Conservation (phyloP, 176 grass and related monocot genomes). For the Oryza officinalis region DNA sequence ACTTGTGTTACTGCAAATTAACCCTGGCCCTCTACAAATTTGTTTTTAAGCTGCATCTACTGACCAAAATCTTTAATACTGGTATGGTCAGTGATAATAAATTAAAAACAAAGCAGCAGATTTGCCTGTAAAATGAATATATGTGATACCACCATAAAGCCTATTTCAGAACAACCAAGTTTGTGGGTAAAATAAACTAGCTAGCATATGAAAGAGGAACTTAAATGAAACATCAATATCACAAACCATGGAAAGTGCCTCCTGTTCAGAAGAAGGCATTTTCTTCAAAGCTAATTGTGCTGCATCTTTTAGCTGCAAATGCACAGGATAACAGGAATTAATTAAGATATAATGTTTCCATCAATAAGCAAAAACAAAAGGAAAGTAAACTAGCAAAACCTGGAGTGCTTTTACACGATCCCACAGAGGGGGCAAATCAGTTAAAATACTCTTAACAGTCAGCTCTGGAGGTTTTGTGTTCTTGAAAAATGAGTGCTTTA, state of each 20-base stretch:
- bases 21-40: neutral
- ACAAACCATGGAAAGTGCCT: constrained; percentile 76
- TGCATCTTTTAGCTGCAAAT: constrained; percentile 70
- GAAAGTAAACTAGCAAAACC: constrained; percentile 44
- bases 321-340: neutral
- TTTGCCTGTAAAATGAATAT: neutral
- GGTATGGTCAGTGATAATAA: constrained; percentile 4
- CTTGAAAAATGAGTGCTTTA: constrained; percentile 97
- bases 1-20: neutral
- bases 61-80: constrained; percentile 3
- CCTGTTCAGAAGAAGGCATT: constrained; percentile 76
- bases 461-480: constrained; percentile 73
- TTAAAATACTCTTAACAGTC: constrained; percentile 71
- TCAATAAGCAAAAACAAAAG: constrained; percentile 26
- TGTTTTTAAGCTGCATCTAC: neutral
- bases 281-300: constrained; percentile 74
- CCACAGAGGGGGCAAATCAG: constrained; percentile 81
- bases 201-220: neutral
- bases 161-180: neutral
- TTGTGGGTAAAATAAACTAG: neutral
- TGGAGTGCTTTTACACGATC: constrained; percentile 93
- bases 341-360: constrained; percentile 16
- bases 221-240: neutral
- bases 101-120: neutral
- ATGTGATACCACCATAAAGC: neutral